Percentiles rank a stretch among this genome's conserved stretches.
Evolutionary conservation across 306 rosid genomes (phyloP).

Genomic region (Begonia loranthoides): DNA sequence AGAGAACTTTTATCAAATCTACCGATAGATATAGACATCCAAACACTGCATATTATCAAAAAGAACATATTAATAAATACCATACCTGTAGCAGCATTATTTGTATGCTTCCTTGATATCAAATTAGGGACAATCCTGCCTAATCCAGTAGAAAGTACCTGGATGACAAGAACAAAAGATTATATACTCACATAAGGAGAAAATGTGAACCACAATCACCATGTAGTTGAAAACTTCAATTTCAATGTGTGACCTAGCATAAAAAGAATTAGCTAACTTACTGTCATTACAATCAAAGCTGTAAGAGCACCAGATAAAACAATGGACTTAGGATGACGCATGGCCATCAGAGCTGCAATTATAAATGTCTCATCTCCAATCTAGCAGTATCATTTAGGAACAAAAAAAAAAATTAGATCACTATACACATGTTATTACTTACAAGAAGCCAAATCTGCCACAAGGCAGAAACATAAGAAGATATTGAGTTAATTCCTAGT

Average conservation of each 20-base stretch:
- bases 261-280: slow-evolving; percentile 17
- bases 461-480: background rate
- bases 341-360: slow-evolving; percentile 98
- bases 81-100: slow-evolving; percentile 96
- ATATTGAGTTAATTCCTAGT: background rate
- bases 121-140: slow-evolving; percentile 98
- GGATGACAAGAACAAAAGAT: slow-evolving; percentile 23
- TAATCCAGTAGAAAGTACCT: slow-evolving; percentile 95
- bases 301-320: slow-evolving; percentile 86
- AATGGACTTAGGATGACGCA: slow-evolving; percentile 97
- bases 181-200: slow-evolving; percentile 12
- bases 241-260: too few relatives aligned
- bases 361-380: slow-evolving; percentile 99
- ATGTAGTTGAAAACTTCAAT: slow-evolving; percentile 3
- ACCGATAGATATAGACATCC: too few relatives aligned
- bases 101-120: slow-evolving; percentile 97
- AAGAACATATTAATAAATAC: background rate
- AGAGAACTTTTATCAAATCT: too few relatives aligned
- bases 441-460: background rate
- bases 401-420: too few relatives aligned
- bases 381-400: slow-evolving; percentile 28
- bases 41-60: background rate
- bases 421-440: too few relatives aligned
- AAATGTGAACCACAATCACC: slow-evolving; percentile 13
- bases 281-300: slow-evolving; percentile 91